These are phyloP conservation scores for Senecio squalidus DNA, from an alignment of 140 eudicot genomes.

Conservation along the genomic window DNA sequence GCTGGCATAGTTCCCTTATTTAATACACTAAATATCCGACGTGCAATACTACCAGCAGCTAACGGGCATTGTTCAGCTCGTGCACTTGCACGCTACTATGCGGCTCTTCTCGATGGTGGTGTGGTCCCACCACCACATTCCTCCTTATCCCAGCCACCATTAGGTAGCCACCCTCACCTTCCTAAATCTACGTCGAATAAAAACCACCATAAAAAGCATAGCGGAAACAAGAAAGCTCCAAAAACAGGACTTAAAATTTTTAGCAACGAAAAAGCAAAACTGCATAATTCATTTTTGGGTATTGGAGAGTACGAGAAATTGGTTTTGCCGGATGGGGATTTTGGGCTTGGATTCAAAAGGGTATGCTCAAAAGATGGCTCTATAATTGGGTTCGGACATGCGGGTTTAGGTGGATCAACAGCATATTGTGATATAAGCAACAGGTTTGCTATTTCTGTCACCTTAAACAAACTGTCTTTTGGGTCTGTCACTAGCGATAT, in stretches of 20 bases:
- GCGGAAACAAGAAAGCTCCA: slow-evolving; percentile 12
- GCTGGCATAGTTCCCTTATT: slow-evolving; percentile 67
- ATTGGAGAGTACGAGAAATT: slow-evolving; percentile 62
- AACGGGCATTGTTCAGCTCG: slow-evolving; percentile 96
- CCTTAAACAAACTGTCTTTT: slow-evolving; percentile 73
- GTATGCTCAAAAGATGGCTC: slow-evolving; percentile 52
- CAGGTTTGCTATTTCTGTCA: slow-evolving; percentile 77
- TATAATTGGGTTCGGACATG: slow-evolving; percentile 79
- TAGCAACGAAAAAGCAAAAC: slow-evolving; percentile 27
- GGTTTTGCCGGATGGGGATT: slow-evolving; percentile 47
- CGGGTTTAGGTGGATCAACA: slow-evolving; percentile 95
- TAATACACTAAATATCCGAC: slow-evolving; percentile 66
- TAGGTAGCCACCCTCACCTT: slow-evolving; percentile 74
- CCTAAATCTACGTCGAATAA: slow-evolving; percentile 44
- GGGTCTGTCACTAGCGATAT: slow-evolving; percentile 75
- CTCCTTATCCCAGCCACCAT: slow-evolving; percentile 56
- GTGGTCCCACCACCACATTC: slow-evolving; percentile 63
- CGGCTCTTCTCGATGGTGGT: slow-evolving; percentile 71
- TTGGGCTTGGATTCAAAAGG: slow-evolving; percentile 87
- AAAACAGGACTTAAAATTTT: slow-evolving; percentile 34
- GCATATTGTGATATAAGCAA: slow-evolving; percentile 64
- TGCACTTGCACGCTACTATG: slow-evolving; percentile 93
- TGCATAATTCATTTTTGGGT: slow-evolving; percentile 81
- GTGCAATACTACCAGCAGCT: slow-evolving; percentile 88
- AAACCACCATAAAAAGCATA: slow-evolving; percentile 27